These are phyloP conservation scores for Neurospora sp. DNA, from an alignment of 495 filamentous ascomycete genomes.

Conservation along the genomic window DNA sequence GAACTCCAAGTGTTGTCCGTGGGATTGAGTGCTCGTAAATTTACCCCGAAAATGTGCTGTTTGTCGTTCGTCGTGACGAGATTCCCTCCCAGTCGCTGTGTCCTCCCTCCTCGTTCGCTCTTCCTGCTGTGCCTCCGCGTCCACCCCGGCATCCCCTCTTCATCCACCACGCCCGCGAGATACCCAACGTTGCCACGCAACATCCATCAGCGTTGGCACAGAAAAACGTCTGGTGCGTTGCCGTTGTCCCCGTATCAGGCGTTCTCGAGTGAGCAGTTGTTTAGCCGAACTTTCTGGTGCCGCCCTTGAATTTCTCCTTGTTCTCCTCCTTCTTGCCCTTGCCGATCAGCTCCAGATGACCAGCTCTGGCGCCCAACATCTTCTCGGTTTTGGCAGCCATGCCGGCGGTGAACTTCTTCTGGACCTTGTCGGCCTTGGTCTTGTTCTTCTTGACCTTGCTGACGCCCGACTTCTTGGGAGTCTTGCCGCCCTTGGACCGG, in stretches of 20 bases:
- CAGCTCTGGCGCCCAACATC: conserved; percentile 36
- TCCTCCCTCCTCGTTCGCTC: not conserved
- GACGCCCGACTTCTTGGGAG: conserved; percentile 22
- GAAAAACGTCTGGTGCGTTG: not conserved
- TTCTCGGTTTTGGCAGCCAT: conserved; percentile 34
- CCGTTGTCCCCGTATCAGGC: not conserved
- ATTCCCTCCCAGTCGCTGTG: not conserved
- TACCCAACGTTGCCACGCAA: not conserved
- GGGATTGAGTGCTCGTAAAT: not conserved
- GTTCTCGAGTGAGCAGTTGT: not conserved
- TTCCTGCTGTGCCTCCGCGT: not conserved
- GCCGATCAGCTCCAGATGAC: conserved; percentile 39
- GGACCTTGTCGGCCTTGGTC: conserved; percentile 31
- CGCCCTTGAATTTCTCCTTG: conserved; percentile 26
- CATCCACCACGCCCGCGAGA: not conserved
- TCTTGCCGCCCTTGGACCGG: conserved; percentile 14
- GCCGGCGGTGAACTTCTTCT: conserved; percentile 31
- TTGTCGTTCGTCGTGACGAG: not conserved
- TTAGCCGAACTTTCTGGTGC: conserved; percentile 41
- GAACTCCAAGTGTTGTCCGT: not conserved
- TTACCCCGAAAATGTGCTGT: not conserved
- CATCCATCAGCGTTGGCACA: not conserved
- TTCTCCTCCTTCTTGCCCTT: conserved; percentile 32
- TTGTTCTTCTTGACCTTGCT: conserved; percentile 28
- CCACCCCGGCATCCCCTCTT: not conserved